Base-by-base conservation (phyloP, 768 basidiomycete genomes). In the Boletus reticulatus region DNA sequence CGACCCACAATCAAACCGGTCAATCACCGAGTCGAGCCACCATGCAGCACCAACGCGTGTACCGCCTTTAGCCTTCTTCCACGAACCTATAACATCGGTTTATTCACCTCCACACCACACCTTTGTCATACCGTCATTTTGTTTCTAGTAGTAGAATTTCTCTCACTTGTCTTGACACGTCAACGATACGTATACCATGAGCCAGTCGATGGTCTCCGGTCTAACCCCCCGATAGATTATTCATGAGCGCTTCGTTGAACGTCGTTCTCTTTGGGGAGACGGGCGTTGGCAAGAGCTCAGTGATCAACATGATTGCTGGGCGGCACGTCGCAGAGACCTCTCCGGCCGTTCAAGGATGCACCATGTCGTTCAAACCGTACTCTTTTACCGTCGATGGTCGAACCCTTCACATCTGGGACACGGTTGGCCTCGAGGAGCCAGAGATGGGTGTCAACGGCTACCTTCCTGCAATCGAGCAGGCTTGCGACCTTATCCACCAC, bases 231-330 rank as follows among this genome's bases (percentile, higher is more conserved):
- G 34, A 55, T 48, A 65, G 64, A 52, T 20, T 44, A 48, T 20
- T 14, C 59, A 66, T 67, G 64, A 49, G 52, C 39, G 31, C 59
- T 31, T 58, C 61, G 37, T 47, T 68, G 47, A 79, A 79, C 55
- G 65, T 78, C 50, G 67, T 79, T 39, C 39, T 79, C 2, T 80
- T 79, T 50, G 79, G 79, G 8, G 77, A 78, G 60, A 72, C 74
- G 0, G 78, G 78, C 16, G 58, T 69, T 2, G 69, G 69, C n/a
- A 71, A 71, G 61, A 71, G 71, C 56, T 71, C 69, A 10, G 64
- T 71, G 57, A 71, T 72, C 58, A 71, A 71, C 52, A 52, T 71
- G 59, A 65, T 73, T 52, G 65, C 70, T 39, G 70, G 71, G 22
- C 20, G 41, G 8, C 2, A 36, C 6, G 48, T 71, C 38, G 70